These are phyloP conservation scores for Epichloe gansuensis DNA, from an alignment of 2,329 filamentous ascomycete species.

Conservation along the genomic window DNA sequence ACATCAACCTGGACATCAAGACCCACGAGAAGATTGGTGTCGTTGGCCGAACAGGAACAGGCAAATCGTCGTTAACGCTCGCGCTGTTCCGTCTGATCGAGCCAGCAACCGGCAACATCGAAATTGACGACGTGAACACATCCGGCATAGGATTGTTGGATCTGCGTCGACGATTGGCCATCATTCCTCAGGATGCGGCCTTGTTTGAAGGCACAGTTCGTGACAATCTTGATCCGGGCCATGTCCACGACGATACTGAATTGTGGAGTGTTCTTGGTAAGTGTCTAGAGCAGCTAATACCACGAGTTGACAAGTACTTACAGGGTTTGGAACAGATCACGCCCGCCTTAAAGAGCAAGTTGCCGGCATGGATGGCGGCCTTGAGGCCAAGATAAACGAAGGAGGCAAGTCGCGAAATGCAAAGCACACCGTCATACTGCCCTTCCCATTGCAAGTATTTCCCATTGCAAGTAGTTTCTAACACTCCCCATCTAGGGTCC, in stretches of 20 bases:
- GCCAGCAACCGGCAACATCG: slow-evolving; percentile 66
- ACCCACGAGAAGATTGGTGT: slow-evolving; percentile 97
- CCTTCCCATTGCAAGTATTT: neutral
- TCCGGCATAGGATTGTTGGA: slow-evolving; percentile 83
- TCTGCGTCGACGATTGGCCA: slow-evolving; percentile 76
- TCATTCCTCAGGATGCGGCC: slow-evolving; percentile 95
- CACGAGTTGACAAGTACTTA: neutral
- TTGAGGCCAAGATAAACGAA: slow-evolving; percentile 87
- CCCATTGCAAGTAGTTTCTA: neutral
- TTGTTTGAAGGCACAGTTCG: slow-evolving; percentile 87
- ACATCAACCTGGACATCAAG: slow-evolving; percentile 85
- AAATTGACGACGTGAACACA: slow-evolving; percentile 81
- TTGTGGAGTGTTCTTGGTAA: slow-evolving; percentile 88
- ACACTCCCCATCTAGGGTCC: slow-evolving; percentile 45
- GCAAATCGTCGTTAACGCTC: slow-evolving; percentile 87
- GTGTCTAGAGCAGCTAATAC: slow-evolving; percentile 21
- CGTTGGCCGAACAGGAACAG: slow-evolving; percentile 87
- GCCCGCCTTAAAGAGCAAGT: slow-evolving; percentile 88
- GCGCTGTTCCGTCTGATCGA: slow-evolving; percentile 95
- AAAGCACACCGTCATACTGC: no score
- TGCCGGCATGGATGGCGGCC: slow-evolving; percentile 69
- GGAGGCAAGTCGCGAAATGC: slow-evolving; percentile 52
- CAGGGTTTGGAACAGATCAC: slow-evolving; percentile 49
- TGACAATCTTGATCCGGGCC: slow-evolving; percentile 89
- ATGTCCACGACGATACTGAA: slow-evolving; percentile 93